These are phyloP conservation scores for Microstroma glucosiphilum DNA, from an alignment of 1,284 basidiomycete species.

Conservation along the genomic window DNA sequence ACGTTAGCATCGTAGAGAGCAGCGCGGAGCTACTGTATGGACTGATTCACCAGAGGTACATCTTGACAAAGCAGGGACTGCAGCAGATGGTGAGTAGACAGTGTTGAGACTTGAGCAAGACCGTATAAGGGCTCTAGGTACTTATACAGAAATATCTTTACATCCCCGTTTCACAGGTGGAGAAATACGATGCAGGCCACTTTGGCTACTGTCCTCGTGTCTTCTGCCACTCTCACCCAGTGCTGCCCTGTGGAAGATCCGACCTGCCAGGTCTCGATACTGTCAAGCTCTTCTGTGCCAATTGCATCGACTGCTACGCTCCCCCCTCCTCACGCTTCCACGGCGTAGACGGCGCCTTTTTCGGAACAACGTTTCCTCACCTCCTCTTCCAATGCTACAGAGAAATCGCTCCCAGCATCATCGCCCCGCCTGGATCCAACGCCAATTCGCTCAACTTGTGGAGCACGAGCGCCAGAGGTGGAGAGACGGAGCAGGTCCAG, in stretches of 20 bases:
- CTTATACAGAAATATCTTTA: no score
- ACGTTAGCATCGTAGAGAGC: conserved; percentile 96
- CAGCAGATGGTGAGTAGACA: conserved; percentile 75
- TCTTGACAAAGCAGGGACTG: conserved; percentile 85
- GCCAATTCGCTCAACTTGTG: conserved; percentile 13
- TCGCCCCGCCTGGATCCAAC: conserved; percentile 27
- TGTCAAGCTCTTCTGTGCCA: conserved; percentile 96
- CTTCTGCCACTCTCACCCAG: conserved; percentile 80
- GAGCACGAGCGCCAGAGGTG: conserved; percentile 11
- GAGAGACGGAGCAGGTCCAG: conserved; percentile 16
- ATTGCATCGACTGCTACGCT: conserved; percentile 93
- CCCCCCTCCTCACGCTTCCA: conserved; percentile 93
- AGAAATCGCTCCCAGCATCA: conserved; percentile 41
- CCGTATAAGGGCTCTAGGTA: no score
- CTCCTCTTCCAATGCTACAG: conserved; percentile 96
- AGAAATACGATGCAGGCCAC: conserved; percentile 87
- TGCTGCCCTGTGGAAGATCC: conserved; percentile 89
- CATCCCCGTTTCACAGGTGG: conserved; percentile 60
- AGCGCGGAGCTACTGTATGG: conserved; percentile 97
- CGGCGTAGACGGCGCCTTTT: conserved; percentile 98
- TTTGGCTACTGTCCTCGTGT: conserved; percentile 95
- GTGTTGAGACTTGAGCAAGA: no score
- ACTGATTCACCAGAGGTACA: conserved; percentile 93
- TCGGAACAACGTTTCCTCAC: conserved; percentile 96
- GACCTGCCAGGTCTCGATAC: conserved; percentile 97